phyloP scores from a whole-genome alignment of 2,329 filamentous ascomycete genomes.

The Aspergillus sp. region DNA sequence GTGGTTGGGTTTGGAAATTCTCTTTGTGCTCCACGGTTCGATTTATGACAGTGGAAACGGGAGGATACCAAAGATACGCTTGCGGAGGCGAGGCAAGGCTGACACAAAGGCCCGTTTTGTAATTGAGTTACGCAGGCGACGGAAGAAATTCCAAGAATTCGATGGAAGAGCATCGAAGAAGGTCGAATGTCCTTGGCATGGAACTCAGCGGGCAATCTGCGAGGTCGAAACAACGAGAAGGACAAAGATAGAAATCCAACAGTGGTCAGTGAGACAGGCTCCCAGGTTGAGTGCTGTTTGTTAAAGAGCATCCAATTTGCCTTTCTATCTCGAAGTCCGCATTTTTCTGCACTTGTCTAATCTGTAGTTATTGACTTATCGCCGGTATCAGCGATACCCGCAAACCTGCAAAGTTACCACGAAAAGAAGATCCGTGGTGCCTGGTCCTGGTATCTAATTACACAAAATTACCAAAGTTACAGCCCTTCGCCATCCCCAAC shows the following conservation, averaged over 20 bases:
- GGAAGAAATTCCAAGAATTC: conserved; percentile 27
- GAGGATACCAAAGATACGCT: not conserved
- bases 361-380: conserved; percentile 12
- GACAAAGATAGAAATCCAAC: conserved; percentile 8
- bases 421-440: conserved; percentile 12
- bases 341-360: not conserved
- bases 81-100: not conserved
- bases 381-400: conserved; percentile 18
- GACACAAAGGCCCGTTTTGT: not conserved
- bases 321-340: not conserved
- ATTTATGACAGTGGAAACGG: not conserved
- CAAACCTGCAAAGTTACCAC: conserved; percentile 9
- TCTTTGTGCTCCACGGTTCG: not conserved
- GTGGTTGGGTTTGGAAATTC: not conserved
- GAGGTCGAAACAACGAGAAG: conserved; percentile 20
- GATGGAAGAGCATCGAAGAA: conserved; percentile 33
- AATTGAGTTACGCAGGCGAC: conserved; percentile 16
- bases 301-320: conserved; percentile 10
- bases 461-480: conserved; percentile 5
- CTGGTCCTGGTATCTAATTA: conserved; percentile 19
- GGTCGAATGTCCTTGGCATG: conserved; percentile 30
- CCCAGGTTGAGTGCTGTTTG: not conserved
- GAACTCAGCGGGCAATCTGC: conserved; percentile 16
- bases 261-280: conserved; percentile 3
- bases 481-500: conserved; percentile 7